phyloP scores from a whole-genome alignment of 2,329 filamentous ascomycete species.

The Iodosphaeria phyllophila region DNA sequence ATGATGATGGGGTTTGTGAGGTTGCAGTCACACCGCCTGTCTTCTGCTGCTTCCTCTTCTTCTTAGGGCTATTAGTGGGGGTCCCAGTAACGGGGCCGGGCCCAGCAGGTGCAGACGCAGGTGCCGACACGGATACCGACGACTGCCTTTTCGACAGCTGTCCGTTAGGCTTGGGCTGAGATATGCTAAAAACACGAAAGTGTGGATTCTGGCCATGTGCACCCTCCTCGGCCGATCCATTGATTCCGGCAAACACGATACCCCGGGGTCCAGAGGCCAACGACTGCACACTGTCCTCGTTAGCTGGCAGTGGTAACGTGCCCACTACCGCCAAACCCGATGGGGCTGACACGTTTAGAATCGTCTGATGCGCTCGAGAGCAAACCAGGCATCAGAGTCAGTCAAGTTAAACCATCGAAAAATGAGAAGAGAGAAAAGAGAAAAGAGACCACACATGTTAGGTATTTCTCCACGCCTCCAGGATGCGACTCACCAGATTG shows the following conservation, averaged over 20 bases:
- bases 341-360: constrained; percentile 51
- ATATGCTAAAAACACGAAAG: constrained; percentile 60
- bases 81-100: constrained; percentile 9
- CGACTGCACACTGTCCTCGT: constrained; percentile 81
- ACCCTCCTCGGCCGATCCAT: constrained; percentile 56
- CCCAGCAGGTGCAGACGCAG: not conserved
- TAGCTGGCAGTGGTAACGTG: constrained; percentile 60
- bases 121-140: too few species aligned
- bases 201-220: constrained; percentile 67
- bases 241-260: constrained; percentile 60
- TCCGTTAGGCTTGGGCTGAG: too few species aligned
- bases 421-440: not conserved
- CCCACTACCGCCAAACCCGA: constrained; percentile 44
- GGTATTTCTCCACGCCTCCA: too few species aligned
- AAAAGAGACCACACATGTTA: constrained; percentile 1
- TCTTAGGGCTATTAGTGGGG: constrained; percentile 14
- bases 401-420: constrained; percentile 1
- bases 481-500: constrained; percentile 47
- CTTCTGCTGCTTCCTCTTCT: constrained; percentile 13
- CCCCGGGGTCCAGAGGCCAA: constrained; percentile 49
- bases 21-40: constrained; percentile 18
- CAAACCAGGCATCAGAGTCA: constrained; percentile 3
- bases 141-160: too few species aligned
- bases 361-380: constrained; percentile 41
- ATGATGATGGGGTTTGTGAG: too few species aligned